A percentile compares a stretch with the other conserved stretches of the same genome.
Conservation (phyloP, 2,329 filamentous ascomycete species). For the Pyricularia sp. region DNA sequence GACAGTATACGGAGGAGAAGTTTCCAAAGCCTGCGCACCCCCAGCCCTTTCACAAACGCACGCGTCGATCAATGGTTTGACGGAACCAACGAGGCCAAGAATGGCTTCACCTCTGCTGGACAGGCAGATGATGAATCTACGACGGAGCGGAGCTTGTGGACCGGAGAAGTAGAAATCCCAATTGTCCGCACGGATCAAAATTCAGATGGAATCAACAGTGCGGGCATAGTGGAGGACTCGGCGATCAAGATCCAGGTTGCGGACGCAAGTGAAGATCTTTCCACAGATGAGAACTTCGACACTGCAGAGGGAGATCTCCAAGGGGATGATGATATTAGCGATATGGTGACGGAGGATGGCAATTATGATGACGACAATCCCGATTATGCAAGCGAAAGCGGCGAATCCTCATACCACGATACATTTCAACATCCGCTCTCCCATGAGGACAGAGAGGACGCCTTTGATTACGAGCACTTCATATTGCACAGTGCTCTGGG, state of each 20-base stretch:
- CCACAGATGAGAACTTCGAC: slow-evolving; percentile 5
- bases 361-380: slow-evolving; percentile 20
- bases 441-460: slow-evolving; percentile 87
- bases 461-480: slow-evolving; percentile 94
- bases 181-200: slow-evolving; percentile 8
- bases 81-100: slow-evolving; percentile 14
- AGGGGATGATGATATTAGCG: slow-evolving; percentile 23
- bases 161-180: not conserved
- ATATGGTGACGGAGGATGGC: slow-evolving; percentile 27
- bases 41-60: slow-evolving; percentile 68
- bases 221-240: not conserved
- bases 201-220: not conserved
- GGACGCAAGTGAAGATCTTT: not conserved
- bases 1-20: slow-evolving; percentile 69
- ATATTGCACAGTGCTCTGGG: slow-evolving; percentile 89
- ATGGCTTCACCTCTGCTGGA: slow-evolving; percentile 6
- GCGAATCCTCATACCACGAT: slow-evolving; percentile 51
- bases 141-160: slow-evolving; percentile 8
- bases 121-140: slow-evolving; percentile 13
- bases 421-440: slow-evolving; percentile 48
- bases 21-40: slow-evolving; percentile 59
- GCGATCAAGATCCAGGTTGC: not conserved
- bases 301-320: slow-evolving; percentile 9
- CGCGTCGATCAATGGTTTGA: slow-evolving; percentile 40
- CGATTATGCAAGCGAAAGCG: slow-evolving; percentile 45